A percentile compares a stretch with the other conserved stretches of the same genome.
Evolutionary conservation across 2,329 filamentous ascomycete species (phyloP).

Genomic region (Cytospora mali): DNA sequence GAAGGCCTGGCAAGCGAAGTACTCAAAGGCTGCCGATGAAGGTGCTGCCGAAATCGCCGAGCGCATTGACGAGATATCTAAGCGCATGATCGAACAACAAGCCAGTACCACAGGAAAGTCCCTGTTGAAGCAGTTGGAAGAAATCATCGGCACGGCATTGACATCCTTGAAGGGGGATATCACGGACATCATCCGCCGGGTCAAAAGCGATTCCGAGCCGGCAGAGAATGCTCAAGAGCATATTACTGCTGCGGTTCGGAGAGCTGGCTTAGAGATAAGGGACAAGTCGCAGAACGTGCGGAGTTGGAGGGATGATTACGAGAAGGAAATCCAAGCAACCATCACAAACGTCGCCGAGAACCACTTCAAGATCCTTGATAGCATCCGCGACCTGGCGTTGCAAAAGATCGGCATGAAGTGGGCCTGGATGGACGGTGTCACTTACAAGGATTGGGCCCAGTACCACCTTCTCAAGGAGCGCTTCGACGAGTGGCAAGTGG

Average conservation of each 20-base stretch:
- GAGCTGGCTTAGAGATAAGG: slow-evolving; percentile 73
- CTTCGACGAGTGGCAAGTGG: slow-evolving; percentile 81
- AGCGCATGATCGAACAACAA: slow-evolving; percentile 62
- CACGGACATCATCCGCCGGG: slow-evolving; percentile 59
- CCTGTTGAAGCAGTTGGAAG: slow-evolving; percentile 69
- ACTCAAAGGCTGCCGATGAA: slow-evolving; percentile 81
- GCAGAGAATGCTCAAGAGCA: slow-evolving; percentile 45
- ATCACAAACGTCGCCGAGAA: slow-evolving; percentile 75
- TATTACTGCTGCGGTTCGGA: slow-evolving; percentile 57
- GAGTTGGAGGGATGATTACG: slow-evolving; percentile 73
- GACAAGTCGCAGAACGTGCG: slow-evolving; percentile 76
- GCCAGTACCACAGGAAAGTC: slow-evolving; percentile 67
- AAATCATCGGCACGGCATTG: slow-evolving; percentile 66
- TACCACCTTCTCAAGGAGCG: slow-evolving; percentile 86
- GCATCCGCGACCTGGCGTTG: slow-evolving; percentile 79
- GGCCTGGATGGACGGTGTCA: slow-evolving; percentile 94
- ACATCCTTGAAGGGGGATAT: slow-evolving; percentile 68
- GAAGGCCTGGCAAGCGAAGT: slow-evolving; percentile 84
- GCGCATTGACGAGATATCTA: slow-evolving; percentile 61
- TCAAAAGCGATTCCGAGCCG: slow-evolving; percentile 46
- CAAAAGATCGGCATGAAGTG: slow-evolving; percentile 93
- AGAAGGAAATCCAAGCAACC: slow-evolving; percentile 67
- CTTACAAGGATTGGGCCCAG: slow-evolving; percentile 96
- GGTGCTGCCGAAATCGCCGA: slow-evolving; percentile 74
- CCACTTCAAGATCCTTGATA: slow-evolving; percentile 80